phyloP scores from a whole-genome alignment of 1,139 yeast genomes.

The Diutina rugosa region DNA sequence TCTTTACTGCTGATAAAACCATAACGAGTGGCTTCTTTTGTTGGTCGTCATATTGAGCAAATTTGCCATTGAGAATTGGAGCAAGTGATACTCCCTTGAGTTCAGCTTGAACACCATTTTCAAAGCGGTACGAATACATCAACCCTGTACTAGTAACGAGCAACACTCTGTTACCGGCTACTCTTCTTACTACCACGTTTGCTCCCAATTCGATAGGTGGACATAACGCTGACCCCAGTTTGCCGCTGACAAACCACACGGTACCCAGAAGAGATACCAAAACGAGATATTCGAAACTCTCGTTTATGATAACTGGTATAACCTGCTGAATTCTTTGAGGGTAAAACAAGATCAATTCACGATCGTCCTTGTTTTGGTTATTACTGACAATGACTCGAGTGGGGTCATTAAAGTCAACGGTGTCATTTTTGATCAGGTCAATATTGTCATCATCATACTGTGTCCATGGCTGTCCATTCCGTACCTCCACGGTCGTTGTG shows the following conservation, averaged over 20 bases:
- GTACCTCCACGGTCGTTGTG: constrained; percentile 19
- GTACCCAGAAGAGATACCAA: constrained; percentile 64
- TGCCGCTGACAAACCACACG: constrained; percentile 53
- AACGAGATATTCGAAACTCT: constrained; percentile 25
- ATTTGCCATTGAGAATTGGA: constrained; percentile 27
- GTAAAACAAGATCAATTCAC: constrained; percentile 20
- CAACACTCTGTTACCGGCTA: constrained; percentile 39
- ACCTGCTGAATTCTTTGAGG: constrained; percentile 32
- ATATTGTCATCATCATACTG: constrained; percentile 13
- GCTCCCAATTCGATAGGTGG: constrained; percentile 51
- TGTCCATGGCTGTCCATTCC: constrained; percentile 33
- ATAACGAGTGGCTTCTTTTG: constrained; percentile 9
- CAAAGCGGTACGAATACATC: constrained; percentile 35
- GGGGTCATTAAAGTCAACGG: constrained; percentile 32
- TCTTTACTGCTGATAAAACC: constrained; percentile 8
- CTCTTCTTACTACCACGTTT: constrained; percentile 39
- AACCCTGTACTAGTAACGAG: constrained; percentile 39
- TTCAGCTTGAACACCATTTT: constrained; percentile 12
- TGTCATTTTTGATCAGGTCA: constrained; percentile 4
- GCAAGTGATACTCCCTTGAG: constrained; percentile 37
- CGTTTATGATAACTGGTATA: constrained; percentile 18
- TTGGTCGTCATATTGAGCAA: not conserved
- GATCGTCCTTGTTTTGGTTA: constrained; percentile 6
- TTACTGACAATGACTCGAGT: constrained; percentile 25
- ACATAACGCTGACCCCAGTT: constrained; percentile 31